Conservation (phyloP, 352 stramenopile species). For the Stramenopiles sp. region DNA sequence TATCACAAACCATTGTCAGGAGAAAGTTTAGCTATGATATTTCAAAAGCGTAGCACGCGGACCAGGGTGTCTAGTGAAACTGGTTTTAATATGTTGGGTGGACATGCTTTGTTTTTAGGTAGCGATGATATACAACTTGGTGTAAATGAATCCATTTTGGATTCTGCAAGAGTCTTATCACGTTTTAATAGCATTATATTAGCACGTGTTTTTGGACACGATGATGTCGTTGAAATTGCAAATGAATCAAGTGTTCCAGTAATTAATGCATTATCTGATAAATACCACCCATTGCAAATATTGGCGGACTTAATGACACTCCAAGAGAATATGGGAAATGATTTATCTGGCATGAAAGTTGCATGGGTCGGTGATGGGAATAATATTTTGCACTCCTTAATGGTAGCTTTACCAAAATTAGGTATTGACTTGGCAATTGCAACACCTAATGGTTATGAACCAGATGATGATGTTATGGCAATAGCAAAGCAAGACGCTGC, state of each 20-base stretch:
- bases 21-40: constrained; percentile 74
- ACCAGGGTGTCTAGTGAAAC: constrained; percentile 80
- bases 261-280: constrained; percentile 92
- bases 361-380: constrained; percentile 94
- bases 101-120: constrained; percentile 84
- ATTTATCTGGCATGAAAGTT: constrained; percentile 60
- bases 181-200: constrained; percentile 89
- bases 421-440: constrained; percentile 88
- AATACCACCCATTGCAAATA: constrained; percentile 91
- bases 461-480: constrained; percentile 58
- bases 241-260: constrained; percentile 72
- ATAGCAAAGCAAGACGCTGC: constrained; percentile 62
- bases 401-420: constrained; percentile 68
- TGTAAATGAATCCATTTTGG: constrained; percentile 78
- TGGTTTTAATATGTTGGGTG: constrained; percentile 82
- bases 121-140: constrained; percentile 91
- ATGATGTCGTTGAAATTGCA: constrained; percentile 59
- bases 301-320: constrained; percentile 92
- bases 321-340: constrained; percentile 47
- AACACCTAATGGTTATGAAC: constrained; percentile 72
- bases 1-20: constrained; percentile 17
- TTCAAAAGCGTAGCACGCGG: constrained; percentile 73
- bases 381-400: constrained; percentile 91
- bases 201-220: constrained; percentile 77
- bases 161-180: constrained; percentile 55